These are phyloP conservation scores for Saccharomycopsis fodiens DNA, from an alignment of 805 yeast genomes.

Conservation along the genomic window DNA sequence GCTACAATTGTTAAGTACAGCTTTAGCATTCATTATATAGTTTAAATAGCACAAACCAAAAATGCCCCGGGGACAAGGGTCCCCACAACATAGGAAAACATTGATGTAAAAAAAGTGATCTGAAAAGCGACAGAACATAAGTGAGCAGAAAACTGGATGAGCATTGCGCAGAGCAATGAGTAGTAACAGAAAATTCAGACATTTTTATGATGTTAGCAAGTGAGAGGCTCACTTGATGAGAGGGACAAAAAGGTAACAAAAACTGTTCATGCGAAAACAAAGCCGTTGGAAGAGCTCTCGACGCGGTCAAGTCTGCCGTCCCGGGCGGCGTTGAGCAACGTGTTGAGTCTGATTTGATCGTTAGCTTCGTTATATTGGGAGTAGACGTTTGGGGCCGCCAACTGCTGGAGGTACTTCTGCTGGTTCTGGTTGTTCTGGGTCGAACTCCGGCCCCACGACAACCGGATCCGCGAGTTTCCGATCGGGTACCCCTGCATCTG, in stretches of 20 bases:
- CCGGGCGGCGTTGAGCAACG: constrained; percentile 46
- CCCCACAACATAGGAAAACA: background rate
- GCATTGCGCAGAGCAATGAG: background rate
- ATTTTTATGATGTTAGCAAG: background rate
- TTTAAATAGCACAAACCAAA: background rate
- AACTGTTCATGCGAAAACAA: constrained; percentile 16
- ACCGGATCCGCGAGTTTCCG: constrained; percentile 72
- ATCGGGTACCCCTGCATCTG: constrained; percentile 89
- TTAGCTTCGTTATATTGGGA: constrained; percentile 18
- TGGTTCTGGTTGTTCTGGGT: constrained; percentile 22
- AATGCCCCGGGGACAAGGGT: background rate
- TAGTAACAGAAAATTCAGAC: background rate
- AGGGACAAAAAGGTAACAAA: constrained; percentile 1
- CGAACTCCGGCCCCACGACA: constrained; percentile 79
- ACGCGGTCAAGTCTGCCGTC: constrained; percentile 48
- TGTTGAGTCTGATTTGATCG: constrained; percentile 38
- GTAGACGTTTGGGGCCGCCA: constrained; percentile 13
- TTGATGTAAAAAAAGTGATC: background rate
- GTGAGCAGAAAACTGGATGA: background rate
- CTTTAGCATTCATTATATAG: background rate
- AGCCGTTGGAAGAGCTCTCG: constrained; percentile 39
- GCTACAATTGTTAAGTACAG: too few species aligned
- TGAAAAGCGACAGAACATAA: background rate
- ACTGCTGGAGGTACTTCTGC: constrained; percentile 20
- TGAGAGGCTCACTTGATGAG: background rate